A percentile compares a stretch with the other conserved stretches of the same genome.
These are phyloP conservation scores for rapeseed (Brassica napus) DNA, from an alignment of 345 rosid species.

Conservation along the genomic window DNA sequence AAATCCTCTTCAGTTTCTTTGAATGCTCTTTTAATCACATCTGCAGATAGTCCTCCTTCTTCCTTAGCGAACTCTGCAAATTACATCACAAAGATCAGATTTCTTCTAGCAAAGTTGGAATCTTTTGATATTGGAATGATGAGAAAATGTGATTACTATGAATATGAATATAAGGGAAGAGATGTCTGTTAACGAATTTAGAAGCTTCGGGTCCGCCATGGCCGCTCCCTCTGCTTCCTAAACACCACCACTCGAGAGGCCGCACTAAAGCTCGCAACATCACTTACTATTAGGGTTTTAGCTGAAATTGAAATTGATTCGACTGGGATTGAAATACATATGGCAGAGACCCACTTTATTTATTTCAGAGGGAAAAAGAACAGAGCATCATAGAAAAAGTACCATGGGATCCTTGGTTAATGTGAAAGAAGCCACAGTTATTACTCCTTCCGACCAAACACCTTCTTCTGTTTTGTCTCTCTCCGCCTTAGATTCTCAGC, in stretches of 20 bases:
- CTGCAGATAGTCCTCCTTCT: constrained; percentile 82
- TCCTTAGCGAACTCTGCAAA: constrained; percentile 69
- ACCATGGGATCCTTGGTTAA: constrained; percentile 52
- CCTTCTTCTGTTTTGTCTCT: constrained; percentile 63
- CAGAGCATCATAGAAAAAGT: constrained; percentile 13
- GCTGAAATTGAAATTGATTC: not conserved
- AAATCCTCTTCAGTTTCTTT: constrained; percentile 90
- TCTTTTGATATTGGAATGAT: too few relatives aligned
- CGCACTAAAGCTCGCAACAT: constrained; percentile 63
- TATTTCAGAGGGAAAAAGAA: not conserved
- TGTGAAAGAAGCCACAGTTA: constrained; percentile 56
- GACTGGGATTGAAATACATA: constrained; percentile 5
- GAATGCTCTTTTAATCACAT: constrained; percentile 83
- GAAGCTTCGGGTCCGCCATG: constrained; percentile 99
- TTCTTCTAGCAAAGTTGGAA: not conserved
- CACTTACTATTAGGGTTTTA: constrained; percentile 36
- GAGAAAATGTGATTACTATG: not conserved
- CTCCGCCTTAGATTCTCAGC: constrained; percentile 87
- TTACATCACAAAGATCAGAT: not conserved
- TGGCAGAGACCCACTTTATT: constrained; percentile 25
- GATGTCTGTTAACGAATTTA: constrained; percentile 77
- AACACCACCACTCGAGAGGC: constrained; percentile 75
- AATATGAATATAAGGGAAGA: constrained; percentile 81
- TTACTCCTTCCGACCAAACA: constrained; percentile 70
- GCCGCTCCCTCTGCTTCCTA: constrained; percentile 61